A percentile compares a stretch with the other conserved stretches of the same genome.
These are phyloP conservation scores for Aspergillus novofumigatus DNA, from an alignment of 2,329 filamentous ascomycete species.

Conservation along the genomic window DNA sequence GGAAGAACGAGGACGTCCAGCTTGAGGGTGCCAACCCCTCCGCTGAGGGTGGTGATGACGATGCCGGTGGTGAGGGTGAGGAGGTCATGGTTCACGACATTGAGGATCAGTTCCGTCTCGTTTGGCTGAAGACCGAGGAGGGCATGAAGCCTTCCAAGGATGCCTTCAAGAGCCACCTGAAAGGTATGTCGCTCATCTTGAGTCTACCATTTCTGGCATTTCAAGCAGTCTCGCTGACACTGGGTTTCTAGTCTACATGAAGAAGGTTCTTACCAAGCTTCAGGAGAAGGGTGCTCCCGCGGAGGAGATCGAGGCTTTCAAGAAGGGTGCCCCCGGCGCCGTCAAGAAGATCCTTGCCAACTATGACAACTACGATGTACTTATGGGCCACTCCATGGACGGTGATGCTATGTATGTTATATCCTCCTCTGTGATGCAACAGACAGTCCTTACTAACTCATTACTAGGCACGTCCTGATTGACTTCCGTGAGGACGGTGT, in stretches of 20 bases:
- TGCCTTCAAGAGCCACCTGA: constrained; percentile 75
- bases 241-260: constrained; percentile 70
- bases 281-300: constrained; percentile 58
- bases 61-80: constrained; percentile 67
- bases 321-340: constrained; percentile 67
- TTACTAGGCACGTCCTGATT: constrained; percentile 72
- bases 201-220: not conserved
- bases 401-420: constrained; percentile 81
- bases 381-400: constrained; percentile 87
- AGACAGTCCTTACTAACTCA: not conserved
- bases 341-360: constrained; percentile 82
- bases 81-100: constrained; percentile 78
- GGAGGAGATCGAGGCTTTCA: constrained; percentile 71
- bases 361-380: constrained; percentile 97
- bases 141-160: constrained; percentile 66
- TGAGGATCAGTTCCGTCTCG: constrained; percentile 84
- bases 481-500: constrained; percentile 97
- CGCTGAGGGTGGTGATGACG: constrained; percentile 73
- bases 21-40: constrained; percentile 86
- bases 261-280: constrained; percentile 71
- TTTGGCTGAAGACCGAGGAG: constrained; percentile 49
- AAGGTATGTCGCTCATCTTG: constrained; percentile 55
- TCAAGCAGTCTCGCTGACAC: constrained; percentile 4
- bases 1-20: constrained; percentile 59
- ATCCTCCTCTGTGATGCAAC: not conserved